Conservation (phyloP, 192 early-diverging fungal species). For the Entomortierella lignicola region DNA sequence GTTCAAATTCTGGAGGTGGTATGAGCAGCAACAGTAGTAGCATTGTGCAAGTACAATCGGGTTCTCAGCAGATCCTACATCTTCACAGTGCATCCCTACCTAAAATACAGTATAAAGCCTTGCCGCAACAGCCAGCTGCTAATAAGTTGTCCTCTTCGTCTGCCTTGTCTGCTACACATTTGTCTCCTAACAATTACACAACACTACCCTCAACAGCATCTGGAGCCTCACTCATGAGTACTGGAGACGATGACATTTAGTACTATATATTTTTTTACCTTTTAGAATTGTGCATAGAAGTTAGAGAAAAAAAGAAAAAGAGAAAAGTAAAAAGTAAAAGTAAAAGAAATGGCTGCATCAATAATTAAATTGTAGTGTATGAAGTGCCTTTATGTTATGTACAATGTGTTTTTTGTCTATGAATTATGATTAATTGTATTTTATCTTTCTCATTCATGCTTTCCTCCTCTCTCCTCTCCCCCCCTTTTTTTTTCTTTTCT, state of each 20-base stretch:
- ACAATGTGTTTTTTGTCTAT: conserved; percentile 7
- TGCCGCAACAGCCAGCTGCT: not conserved
- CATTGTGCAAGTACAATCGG: not conserved
- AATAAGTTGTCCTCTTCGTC: conserved; percentile 1
- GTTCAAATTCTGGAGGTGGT: conserved; percentile 5
- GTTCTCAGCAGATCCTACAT: conserved; percentile 6
- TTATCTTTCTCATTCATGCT: not conserved
- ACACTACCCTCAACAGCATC: not conserved
- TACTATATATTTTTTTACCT: not conserved
- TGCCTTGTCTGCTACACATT: no score
- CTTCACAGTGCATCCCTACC: conserved; percentile 13
- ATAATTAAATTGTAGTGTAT: no score
- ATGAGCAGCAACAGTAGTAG: conserved; percentile 21
- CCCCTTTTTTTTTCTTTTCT: not conserved
- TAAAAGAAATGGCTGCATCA: no score
- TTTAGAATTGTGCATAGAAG: not conserved
- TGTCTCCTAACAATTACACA: not conserved
- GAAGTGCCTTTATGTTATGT: no score
- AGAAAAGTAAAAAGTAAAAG: no score
- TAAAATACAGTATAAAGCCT: not conserved
- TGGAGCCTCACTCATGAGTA: not conserved
- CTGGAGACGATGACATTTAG: conserved; percentile 9
- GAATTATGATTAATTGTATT: not conserved
- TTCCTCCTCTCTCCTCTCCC: not conserved
- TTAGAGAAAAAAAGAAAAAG: no score